These are phyloP conservation scores for Naganishia vaughanmartiniae DNA, from an alignment of 768 basidiomycete species.

Conservation along the genomic window DNA sequence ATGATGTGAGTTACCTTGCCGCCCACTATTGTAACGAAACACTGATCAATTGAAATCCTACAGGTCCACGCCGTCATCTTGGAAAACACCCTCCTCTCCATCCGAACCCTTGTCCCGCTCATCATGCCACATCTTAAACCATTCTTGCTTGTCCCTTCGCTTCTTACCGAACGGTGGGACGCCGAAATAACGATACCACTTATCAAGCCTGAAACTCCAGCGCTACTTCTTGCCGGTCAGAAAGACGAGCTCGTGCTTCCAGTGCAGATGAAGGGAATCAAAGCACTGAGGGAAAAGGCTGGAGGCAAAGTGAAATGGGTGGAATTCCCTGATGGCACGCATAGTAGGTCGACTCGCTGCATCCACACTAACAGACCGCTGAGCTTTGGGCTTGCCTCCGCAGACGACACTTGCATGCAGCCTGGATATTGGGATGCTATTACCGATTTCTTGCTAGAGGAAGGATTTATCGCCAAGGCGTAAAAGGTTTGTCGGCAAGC, in stretches of 20 bases:
- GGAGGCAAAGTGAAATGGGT: slow-evolving; percentile 46
- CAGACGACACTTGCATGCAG: slow-evolving; percentile 53
- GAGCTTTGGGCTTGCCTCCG: neutral
- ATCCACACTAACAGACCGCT: neutral
- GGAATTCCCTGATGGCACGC: slow-evolving; percentile 51
- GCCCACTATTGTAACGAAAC: neutral
- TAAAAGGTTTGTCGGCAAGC: neutral
- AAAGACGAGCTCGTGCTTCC: slow-evolving; percentile 71
- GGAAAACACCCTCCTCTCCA: slow-evolving; percentile 89
- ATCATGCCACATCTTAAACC: slow-evolving; percentile 71
- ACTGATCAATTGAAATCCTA: neutral
- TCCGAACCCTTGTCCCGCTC: slow-evolving; percentile 76
- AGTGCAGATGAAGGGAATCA: slow-evolving; percentile 65
- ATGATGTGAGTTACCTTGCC: slow-evolving; percentile 57
- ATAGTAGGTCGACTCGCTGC: slow-evolving; percentile 38
- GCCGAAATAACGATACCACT: slow-evolving; percentile 64
- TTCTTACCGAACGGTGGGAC: slow-evolving; percentile 75
- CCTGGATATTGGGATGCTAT: slow-evolving; percentile 53
- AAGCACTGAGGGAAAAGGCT: slow-evolving; percentile 35
- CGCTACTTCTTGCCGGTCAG: slow-evolving; percentile 76
- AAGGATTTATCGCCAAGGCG: slow-evolving; percentile 31
- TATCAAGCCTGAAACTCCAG: slow-evolving; percentile 57
- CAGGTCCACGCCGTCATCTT: slow-evolving; percentile 77
- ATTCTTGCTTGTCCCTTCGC: slow-evolving; percentile 71
- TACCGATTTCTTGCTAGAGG: slow-evolving; percentile 46